A percentile compares a stretch with the other conserved stretches of the same genome.
Evolutionary conservation across 129 eudicot species (phyloP).

Genomic region (Silybum marianum): DNA sequence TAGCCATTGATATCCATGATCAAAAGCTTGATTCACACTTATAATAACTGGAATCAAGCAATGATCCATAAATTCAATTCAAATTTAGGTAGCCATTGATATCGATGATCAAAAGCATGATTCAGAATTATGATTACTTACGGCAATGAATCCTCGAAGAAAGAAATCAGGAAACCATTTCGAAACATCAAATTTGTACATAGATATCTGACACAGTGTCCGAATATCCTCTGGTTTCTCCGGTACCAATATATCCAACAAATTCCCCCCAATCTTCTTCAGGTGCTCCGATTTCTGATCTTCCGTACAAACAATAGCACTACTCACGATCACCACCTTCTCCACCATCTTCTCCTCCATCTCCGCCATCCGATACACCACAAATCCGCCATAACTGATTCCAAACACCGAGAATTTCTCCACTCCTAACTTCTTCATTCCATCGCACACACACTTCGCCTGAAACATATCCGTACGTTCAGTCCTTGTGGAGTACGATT

Average conservation of each 20-base stretch:
- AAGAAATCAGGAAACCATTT: conserved; percentile 60
- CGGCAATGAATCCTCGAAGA: conserved; percentile 52
- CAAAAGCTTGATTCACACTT: neutral
- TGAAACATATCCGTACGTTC: conserved; percentile 61
- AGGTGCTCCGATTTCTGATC: conserved; percentile 53
- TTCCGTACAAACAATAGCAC: conserved; percentile 54
- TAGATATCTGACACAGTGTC: conserved; percentile 40
- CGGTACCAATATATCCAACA: conserved; percentile 61
- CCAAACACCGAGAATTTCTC: conserved; percentile 53
- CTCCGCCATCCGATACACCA: conserved; percentile 75
- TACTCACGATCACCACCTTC: conserved; percentile 68
- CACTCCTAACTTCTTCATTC: conserved; percentile 67
- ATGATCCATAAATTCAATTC: neutral
- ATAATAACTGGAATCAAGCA: neutral
- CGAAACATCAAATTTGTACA: conserved; percentile 41
- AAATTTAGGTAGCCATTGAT: neutral
- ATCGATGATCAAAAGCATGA: neutral
- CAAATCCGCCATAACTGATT: conserved; percentile 84
- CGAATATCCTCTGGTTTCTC: conserved; percentile 46
- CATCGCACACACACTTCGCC: conserved; percentile 59
- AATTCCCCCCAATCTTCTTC: conserved; percentile 39
- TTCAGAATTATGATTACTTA: conserved; percentile 16
- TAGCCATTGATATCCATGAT: neutral
- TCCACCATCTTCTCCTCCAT: conserved; percentile 56
- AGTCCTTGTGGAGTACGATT: conserved; percentile 41